A percentile compares a stretch with the other conserved stretches of the same genome.
Conservation (phyloP, 2,329 filamentous ascomycete genomes). For the Ceratocystis variospora region DNA sequence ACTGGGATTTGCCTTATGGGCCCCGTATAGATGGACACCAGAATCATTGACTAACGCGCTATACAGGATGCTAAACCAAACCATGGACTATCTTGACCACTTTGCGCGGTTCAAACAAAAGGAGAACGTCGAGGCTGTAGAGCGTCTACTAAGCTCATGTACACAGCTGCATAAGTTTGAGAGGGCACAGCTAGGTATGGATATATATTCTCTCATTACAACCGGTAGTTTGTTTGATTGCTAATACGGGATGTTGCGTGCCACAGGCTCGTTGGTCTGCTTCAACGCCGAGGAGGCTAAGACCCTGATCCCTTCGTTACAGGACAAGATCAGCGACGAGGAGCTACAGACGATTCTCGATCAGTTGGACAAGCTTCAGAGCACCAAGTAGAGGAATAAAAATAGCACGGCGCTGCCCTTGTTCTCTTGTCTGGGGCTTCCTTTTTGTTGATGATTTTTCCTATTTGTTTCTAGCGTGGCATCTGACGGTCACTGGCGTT, state of each 20-base stretch:
- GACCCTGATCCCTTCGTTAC: constrained; percentile 78
- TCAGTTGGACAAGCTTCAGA: constrained; percentile 70
- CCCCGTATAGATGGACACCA: not conserved
- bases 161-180: constrained; percentile 81
- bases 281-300: constrained; percentile 91
- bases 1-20: not conserved
- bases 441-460: not conserved
- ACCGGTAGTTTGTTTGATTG: not conserved
- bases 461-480: not conserved
- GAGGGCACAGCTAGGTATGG: constrained; percentile 72
- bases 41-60: not conserved
- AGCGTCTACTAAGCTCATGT: constrained; percentile 67
- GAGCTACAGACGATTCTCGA: constrained; percentile 78
- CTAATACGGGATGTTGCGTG: constrained; percentile 7
- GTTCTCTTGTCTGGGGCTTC: not conserved
- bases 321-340: constrained; percentile 80
- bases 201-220: not conserved
- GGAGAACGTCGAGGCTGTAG: constrained; percentile 88
- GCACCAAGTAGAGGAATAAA: constrained; percentile 20
- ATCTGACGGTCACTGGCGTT: constrained; percentile 3
- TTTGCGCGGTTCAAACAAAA: constrained; percentile 94
- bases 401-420: not conserved
- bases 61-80: constrained; percentile 64
- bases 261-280: constrained; percentile 73
- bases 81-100: constrained; percentile 80